Evolutionary conservation across 176 grass and related monocot genomes (phyloP).

Genomic region (Saccharum officinarum): DNA sequence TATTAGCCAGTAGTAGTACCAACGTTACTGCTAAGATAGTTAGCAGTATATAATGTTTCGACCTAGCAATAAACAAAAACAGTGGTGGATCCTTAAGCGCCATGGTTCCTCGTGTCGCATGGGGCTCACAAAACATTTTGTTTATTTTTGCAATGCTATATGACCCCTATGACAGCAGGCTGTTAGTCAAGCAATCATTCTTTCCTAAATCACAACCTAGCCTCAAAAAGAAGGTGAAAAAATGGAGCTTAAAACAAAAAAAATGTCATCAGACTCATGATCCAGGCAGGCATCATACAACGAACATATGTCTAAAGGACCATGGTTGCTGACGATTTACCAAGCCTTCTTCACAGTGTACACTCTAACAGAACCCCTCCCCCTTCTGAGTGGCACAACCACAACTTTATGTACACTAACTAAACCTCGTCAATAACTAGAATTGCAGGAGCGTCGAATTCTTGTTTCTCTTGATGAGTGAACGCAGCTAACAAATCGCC

Average conservation of each 20-base stretch:
- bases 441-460: not conserved
- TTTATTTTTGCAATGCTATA: not conserved
- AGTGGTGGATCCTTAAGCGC: not conserved
- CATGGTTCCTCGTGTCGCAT: not conserved
- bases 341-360: not conserved
- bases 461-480: not conserved
- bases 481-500: not conserved
- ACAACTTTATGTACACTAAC: not conserved
- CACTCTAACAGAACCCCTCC: not conserved
- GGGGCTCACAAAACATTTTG: not conserved
- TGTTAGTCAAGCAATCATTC: not conserved
- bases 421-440: not conserved
- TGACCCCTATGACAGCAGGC: not conserved
- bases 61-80: not conserved
- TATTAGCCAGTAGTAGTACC: not conserved
- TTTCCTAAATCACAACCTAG: not conserved
- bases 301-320: not conserved
- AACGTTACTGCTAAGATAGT: not conserved
- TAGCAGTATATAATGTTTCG: not conserved
- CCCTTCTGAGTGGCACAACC: not conserved
- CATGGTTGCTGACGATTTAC: not conserved
- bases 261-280: not conserved
- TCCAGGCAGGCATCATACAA: not conserved
- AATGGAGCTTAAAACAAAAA: not conserved
- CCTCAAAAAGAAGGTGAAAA: not conserved